A percentile compares a stretch with the other conserved stretches of the same genome.
phyloP scores from a whole-genome alignment of 768 basidiomycete species.

The Agrocybe pediades region DNA sequence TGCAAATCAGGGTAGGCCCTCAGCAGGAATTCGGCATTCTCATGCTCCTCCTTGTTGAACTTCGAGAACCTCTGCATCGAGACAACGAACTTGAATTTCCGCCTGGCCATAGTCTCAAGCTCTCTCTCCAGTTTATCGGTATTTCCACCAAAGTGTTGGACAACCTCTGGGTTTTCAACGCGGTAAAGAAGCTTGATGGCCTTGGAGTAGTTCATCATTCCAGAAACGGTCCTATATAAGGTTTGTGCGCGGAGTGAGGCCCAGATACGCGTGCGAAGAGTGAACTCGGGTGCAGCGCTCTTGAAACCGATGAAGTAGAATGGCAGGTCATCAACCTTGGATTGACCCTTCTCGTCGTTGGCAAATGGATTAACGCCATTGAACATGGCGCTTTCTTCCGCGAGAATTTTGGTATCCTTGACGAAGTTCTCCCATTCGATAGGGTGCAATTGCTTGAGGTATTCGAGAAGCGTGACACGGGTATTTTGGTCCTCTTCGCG shows the following conservation, averaged over 20 bases:
- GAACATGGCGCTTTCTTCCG: constrained; percentile 90
- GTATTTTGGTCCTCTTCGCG: constrained; percentile 98
- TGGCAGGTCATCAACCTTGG: constrained; percentile 89
- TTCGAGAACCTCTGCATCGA: constrained; percentile 99
- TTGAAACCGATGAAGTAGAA: constrained; percentile 99
- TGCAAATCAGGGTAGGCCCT: constrained; percentile 98
- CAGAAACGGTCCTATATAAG: constrained; percentile 96
- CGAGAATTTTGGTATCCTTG: constrained; percentile 98
- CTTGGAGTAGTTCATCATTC: constrained; percentile 99
- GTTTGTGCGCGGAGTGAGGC: constrained; percentile 98
- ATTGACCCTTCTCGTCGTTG: constrained; percentile 77
- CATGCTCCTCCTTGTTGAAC: constrained; percentile 99
- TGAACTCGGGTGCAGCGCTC: constrained; percentile 97
- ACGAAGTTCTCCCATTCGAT: constrained; percentile 99
- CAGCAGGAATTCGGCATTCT: constrained; percentile 97
- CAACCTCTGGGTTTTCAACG: constrained; percentile 99
- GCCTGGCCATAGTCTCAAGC: constrained; percentile 94
- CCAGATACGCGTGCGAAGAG: constrained; percentile 98
- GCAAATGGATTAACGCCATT: constrained; percentile 73
- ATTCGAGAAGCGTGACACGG: constrained; percentile 95
- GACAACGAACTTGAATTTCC: constrained; percentile 99
- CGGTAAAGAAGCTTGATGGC: constrained; percentile 99
- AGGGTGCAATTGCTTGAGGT: constrained; percentile 97
- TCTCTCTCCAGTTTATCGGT: constrained; percentile 96
- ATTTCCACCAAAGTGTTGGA: constrained; percentile 96